Percentiles rank a stretch among this genome's conserved stretches.
Conservation (phyloP, 2,329 filamentous ascomycete species). For the Teratosphaeria nubilosa region DNA sequence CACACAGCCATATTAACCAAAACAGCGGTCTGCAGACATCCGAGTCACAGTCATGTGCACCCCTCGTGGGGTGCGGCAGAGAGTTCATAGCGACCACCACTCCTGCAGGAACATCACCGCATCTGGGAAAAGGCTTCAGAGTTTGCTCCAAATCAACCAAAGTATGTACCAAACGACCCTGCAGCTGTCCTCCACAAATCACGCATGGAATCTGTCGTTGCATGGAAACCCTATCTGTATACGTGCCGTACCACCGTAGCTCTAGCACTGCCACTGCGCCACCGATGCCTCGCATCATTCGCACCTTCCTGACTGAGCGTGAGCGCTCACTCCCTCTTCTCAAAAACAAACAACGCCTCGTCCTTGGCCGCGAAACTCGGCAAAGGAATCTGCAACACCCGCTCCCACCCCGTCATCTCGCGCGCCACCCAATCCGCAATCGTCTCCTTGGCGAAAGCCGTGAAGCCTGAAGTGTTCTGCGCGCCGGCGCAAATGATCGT, state of each 20-base stretch:
- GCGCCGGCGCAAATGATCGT: slow-evolving; percentile 63
- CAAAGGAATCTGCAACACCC: slow-evolving; percentile 54
- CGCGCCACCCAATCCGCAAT: slow-evolving; percentile 57
- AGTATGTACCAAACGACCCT: background rate
- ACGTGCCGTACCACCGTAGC: too few species aligned
- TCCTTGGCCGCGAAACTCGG: slow-evolving; percentile 70
- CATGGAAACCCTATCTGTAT: background rate
- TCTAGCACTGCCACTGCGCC: too few species aligned
- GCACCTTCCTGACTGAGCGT: background rate
- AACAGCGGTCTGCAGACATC: background rate
- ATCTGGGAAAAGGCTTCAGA: background rate
- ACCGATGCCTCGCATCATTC: background rate
- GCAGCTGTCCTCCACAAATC: background rate
- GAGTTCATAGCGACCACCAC: background rate
- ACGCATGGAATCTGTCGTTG: background rate
- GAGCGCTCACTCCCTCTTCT: slow-evolving; percentile 13
- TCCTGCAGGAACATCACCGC: background rate
- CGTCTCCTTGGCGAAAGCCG: slow-evolving; percentile 52
- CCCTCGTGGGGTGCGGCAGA: background rate
- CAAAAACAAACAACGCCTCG: slow-evolving; percentile 61
- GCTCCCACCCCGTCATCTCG: slow-evolving; percentile 47
- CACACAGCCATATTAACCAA: background rate
- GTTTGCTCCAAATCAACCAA: background rate
- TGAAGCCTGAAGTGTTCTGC: slow-evolving; percentile 66
- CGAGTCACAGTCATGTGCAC: background rate